Evolutionary conservation across 768 basidiomycete species (phyloP), one percentile per base, ranked within the genome.

Genomic region (Boletus subparvulus): DNA sequence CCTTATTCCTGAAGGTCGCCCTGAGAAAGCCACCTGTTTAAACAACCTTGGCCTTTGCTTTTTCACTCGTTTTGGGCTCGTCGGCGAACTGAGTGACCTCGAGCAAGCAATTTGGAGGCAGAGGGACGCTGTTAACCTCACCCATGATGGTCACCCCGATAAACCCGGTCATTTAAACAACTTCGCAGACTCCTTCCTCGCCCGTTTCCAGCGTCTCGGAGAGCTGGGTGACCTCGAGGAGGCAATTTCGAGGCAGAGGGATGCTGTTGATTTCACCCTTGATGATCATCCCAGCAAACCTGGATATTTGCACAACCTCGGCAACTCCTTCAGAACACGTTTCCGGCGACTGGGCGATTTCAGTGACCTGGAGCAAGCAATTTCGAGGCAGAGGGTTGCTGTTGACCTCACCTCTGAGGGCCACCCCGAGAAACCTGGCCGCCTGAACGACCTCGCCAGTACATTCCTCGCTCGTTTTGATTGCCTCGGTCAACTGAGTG

Each of bases 211-310:
- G 10, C 24, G 41, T 10, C 28, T 59, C 3, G 46, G 47, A 2
- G 35, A 56, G 13, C 33, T 50, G 28, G 16, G 28, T 13, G 54
- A 59, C 36, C 58, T 60, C 13, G 47, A 53, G 33, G 33, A 47
- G 21, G 58, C 54, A 2, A 37, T 58, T 3, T 45, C 33, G 16
- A 47, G 10, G 19, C 37, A 35, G 11, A 13, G 8, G 16, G 44
- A n/a, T 1, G 50, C 50, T 33, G 30, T 52, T 16, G 16, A 6
- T 13, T 13, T 49, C 17, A 12, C 21, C 9, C 45, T 19, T 11
- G 32, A 46, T 19, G 45, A 46, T 32, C 30, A 46, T 32, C 45
- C n/a, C 11, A 30, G 13, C 30, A 46, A 46, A 32, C 30, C 30
- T 30, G 30, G 30, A 32, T 17, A n/a, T 32, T 1, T 46, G 37